A percentile compares a stretch with the other conserved stretches of the same genome.
phyloP scores from a whole-genome alignment of 2,329 filamentous ascomycete genomes.

The Emericellopsis atlantica region DNA sequence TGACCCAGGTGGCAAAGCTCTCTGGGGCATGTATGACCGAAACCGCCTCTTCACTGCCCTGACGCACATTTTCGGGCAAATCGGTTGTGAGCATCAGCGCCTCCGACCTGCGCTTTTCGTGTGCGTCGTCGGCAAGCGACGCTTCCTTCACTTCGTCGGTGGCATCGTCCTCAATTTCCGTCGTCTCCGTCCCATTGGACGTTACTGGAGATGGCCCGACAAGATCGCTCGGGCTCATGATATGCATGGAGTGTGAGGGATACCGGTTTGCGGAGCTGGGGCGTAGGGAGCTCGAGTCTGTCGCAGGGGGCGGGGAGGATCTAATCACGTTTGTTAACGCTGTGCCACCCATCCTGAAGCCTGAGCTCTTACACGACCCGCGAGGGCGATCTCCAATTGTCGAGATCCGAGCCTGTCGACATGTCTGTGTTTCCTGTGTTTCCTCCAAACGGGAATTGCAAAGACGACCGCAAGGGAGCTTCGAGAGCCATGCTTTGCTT shows the following conservation, averaged over 20 bases:
- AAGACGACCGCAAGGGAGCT: constrained; percentile 48
- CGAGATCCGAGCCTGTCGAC: constrained; percentile 39
- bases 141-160: constrained; percentile 40
- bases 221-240: constrained; percentile 53
- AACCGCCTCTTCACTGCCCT: constrained; percentile 59
- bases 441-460: constrained; percentile 24
- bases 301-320: constrained; percentile 20
- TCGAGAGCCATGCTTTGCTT: constrained; percentile 20
- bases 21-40: constrained; percentile 88
- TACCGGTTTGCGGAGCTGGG: constrained; percentile 36
- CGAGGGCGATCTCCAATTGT: constrained; percentile 33
- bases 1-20: constrained; percentile 69
- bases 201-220: constrained; percentile 77
- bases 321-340: constrained; percentile 6
- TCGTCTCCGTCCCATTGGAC: constrained; percentile 71
- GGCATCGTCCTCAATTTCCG: constrained; percentile 71
- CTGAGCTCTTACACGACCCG: constrained; percentile 33
- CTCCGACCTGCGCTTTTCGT: constrained; percentile 12
- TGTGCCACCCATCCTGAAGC: background rate
- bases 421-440: constrained; percentile 36
- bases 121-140: constrained; percentile 4
- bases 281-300: constrained; percentile 35
- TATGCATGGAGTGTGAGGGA: constrained; percentile 37
- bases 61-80: constrained; percentile 43
- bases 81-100: constrained; percentile 41